Base-by-base conservation (phyloP, 371 early-diverging fungal genomes). In the Mucor lusitanicus region DNA sequence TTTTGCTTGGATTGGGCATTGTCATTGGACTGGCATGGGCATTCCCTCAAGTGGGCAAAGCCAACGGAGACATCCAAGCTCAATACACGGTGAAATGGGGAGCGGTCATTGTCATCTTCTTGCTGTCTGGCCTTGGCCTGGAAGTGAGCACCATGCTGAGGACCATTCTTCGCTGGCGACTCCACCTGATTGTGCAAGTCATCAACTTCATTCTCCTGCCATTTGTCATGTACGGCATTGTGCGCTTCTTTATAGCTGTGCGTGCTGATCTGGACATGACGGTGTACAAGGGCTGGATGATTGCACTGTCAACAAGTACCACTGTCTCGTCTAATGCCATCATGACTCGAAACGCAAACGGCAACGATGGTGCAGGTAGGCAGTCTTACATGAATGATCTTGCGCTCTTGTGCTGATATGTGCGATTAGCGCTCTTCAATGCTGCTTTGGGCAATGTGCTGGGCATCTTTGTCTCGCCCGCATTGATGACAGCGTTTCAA, bases 301-400 rank as follows among this genome's bases (percentile, higher is more conserved):
- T 92, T 62, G 87, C 89, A 21, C 75, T 87, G 25, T 84, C 88
- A 0, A 90, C 88, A 3, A 91, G 91, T 7, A 91, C 93, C 0
- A 92, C 93, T 1, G 89, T 92, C 42, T 88, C 90, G 9, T 91
- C 93, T n/a, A 91, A 91, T 73, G 86, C 88, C 2, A 83, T 91
- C 69, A 91, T 91, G 91, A 92, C 93, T 17, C 82, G 87, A 48
- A 87, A 87, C 64, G 90, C 91, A 0, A 72, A 76, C 32, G 91
- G 93, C 33, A 90, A 86, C 69, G 91, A 91, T 68, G 84, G 88
- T 37, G 77, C 74, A 54, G 82, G 79, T 79, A 73, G 58, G n/a
- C 33, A 27, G 1, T 54, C 35, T 9, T 35, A 9, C 1, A 28
- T 12, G 3, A 11, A 33, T 3, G 30, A 6, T 30, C 30, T 30